Conservation (phyloP, 805 yeast genomes). For the Wickerhamomyces sydowiorum region DNA sequence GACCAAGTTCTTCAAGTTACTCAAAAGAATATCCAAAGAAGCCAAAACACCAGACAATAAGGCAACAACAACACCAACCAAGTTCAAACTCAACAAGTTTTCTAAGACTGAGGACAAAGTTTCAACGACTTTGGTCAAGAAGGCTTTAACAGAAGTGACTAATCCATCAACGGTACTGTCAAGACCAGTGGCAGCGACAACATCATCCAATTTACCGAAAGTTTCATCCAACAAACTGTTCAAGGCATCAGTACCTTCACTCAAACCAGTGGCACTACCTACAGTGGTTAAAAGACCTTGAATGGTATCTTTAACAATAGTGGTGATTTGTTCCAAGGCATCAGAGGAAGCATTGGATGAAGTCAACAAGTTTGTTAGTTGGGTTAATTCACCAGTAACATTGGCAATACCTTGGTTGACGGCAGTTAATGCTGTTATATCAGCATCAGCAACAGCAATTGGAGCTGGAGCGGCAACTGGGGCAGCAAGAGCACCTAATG, state of each 20-base stretch:
- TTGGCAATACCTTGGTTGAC: not conserved
- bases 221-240: slow-evolving; percentile 6
- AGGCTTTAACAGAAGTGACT: not conserved
- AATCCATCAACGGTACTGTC: slow-evolving; percentile 3
- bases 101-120: slow-evolving; percentile 4
- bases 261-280: slow-evolving; percentile 6
- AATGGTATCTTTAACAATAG: slow-evolving; percentile 4
- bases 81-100: slow-evolving; percentile 10
- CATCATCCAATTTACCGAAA: slow-evolving; percentile 6
- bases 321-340: slow-evolving; percentile 1
- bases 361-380: slow-evolving; percentile 1
- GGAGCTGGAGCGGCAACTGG: slow-evolving; percentile 5
- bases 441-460: not conserved
- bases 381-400: not conserved
- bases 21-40: slow-evolving; percentile 5
- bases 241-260: slow-evolving; percentile 6
- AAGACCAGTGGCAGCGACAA: slow-evolving; percentile 5
- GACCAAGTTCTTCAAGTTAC: slow-evolving; percentile 1
- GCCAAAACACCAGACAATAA: slow-evolving; percentile 9
- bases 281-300: slow-evolving; percentile 7
- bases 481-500: slow-evolving; percentile 2
- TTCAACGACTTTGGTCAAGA: slow-evolving; percentile 4
- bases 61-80: slow-evolving; percentile 11
- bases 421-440: not conserved
- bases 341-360: slow-evolving; percentile 8